Percentiles rank a stretch among this genome's conserved stretches.
Conservation (phyloP, 2,329 filamentous ascomycete genomes). For the Ilyonectria robusta region DNA sequence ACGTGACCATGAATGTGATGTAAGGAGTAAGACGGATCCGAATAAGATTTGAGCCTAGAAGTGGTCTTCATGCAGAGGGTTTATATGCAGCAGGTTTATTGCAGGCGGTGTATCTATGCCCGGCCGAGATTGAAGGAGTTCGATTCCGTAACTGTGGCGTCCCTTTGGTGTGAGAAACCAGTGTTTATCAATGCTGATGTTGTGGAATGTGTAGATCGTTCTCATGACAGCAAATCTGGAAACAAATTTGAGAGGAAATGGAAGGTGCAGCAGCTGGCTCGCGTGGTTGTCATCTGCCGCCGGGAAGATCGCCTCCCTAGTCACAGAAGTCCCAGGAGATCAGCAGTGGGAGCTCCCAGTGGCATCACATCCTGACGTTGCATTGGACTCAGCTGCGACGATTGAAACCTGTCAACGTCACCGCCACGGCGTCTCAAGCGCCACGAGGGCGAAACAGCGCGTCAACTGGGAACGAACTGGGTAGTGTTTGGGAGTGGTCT, state of each 20-base stretch:
- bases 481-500: background rate
- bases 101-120: background rate
- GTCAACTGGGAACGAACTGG: constrained; percentile 3
- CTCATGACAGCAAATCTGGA: background rate
- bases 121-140: background rate
- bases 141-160: background rate
- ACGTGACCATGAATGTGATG: background rate
- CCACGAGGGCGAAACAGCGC: constrained; percentile 1
- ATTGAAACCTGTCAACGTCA: constrained; percentile 20
- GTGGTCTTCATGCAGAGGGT: background rate
- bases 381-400: background rate
- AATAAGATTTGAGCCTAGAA: background rate
- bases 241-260: background rate
- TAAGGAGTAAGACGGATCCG: background rate
- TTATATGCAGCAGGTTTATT: background rate
- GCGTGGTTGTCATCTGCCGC: background rate
- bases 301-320: constrained; percentile 1
- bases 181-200: background rate
- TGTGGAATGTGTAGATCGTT: background rate
- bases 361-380: background rate
- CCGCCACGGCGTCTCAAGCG: constrained; percentile 1
- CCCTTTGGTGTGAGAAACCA: background rate
- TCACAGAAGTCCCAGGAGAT: background rate
- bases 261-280: background rate
- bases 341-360: background rate